Base-by-base conservation (phyloP, 345 rosid species). In the Pelargonium nanum region DNA sequence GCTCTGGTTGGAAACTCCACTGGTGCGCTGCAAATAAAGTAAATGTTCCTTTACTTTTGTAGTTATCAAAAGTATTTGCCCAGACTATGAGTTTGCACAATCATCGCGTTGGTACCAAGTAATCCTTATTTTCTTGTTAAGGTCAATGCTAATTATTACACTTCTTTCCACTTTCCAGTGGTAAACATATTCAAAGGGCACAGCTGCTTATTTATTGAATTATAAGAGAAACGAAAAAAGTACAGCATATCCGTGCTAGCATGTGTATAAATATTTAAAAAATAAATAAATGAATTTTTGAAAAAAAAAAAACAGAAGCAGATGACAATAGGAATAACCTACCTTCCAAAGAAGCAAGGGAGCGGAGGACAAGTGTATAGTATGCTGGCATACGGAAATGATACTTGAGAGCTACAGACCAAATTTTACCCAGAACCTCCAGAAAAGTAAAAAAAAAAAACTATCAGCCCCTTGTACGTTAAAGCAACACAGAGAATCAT, bases 261-360 rank as follows among this genome's bases (percentile, higher is more conserved):
- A 5, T 2, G 50, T n/a, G 34, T 22, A 23, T 16, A 26, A 34
- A 22, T 50, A 7, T n/a, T 17, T n/a, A n/a, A n/a, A n/a, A n/a
- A n/a, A n/a, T n/a, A n/a, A n/a, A n/a, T n/a, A n/a, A n/a, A n/a
- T n/a, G n/a, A n/a, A n/a, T n/a, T n/a, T n/a, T n/a, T n/a, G n/a
- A n/a, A n/a, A 57, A 45, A 21, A 24, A 48, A 54, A 16, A 16
- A 53, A 40, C 34, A 24, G 24, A 5, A 3, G 45, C 16, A 32
- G 23, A 50, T 55, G 52, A 3, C n/a, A 45, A 12, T 32, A 23
- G 12, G 5, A 8, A 40, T 59, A 26, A 69, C 68, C 60, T 79
- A 88, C 98, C 98, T 85, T 92, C 98, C 34, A 92, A 73, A 72
- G 96, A 92, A 59, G 96, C 95, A 59, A 92, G 96, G 55, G 98